Evolutionary conservation across 1,284 basidiomycete genomes (phyloP), one percentile per base, ranked within the genome.

Genomic region (Austroboletus rostrupii): DNA sequence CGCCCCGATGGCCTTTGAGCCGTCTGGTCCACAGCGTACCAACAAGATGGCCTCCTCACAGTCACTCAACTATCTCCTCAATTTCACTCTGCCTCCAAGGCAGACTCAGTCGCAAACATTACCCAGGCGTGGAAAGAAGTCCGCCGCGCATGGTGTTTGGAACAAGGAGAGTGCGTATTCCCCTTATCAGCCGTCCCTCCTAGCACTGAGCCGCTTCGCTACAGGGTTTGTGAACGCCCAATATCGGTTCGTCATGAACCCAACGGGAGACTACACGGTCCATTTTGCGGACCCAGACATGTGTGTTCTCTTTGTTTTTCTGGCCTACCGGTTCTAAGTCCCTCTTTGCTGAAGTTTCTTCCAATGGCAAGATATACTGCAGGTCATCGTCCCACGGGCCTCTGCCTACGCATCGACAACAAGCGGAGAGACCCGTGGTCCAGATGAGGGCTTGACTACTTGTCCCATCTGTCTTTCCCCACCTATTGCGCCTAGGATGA

Each of bases 211-310:
- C 43, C 47, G 48, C 45, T 51, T 50, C 43, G 45, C 44, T 48
- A 41, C 57, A 91, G 88, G 88, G 61, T 97, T 92, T 67, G 84
- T 97, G 55, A 95, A 97, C 71, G 92, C 92, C 11, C 90, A 93
- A 65, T 96, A 93, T 72, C 81, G 92, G 50, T 97, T 97, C 68
- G 80, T 97, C 41, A 87, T 97, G 84, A 92, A 92, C 61, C 94
- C 94, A 5, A 82, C 75, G 40, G 91, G 91, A 37, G 91, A 93
- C 61, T 97, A 96, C 65, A 94, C 92, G 12, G 92, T 92, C 3
- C 92, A 97, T 70, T 93, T 97, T 65, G 92, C 91, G 43, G 94
- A 97, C 70, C 92, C 92, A 31, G 92, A 96, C 68, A 93, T 95
- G 91, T 88, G 65, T 62, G 88, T 74, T 45, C 48, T 53, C 43